Base-by-base conservation (phyloP, 1,284 basidiomycete species). In the Crepidotus sp. region DNA sequence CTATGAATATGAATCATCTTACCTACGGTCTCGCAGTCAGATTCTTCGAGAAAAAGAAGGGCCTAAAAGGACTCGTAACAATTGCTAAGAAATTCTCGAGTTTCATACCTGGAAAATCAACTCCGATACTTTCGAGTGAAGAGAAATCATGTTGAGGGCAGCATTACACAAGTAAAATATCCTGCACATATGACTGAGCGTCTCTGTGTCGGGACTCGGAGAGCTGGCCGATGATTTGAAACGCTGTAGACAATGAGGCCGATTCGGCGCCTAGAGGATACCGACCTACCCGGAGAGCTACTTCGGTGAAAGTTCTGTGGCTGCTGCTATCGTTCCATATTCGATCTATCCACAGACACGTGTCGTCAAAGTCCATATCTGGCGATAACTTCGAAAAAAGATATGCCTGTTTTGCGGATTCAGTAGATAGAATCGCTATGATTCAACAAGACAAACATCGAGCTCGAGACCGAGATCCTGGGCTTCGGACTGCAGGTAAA, bases 21-120 rank as follows among this genome's bases (percentile, higher is more conserved):
- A 82, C 84, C 85, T 35, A 88, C 79, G 15, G 76, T 79, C 56
- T 86, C 83, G 49, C 80, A 84, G 54, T 86, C 83, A 54, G 82
- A 86, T 33, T 77, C 72, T 41, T 83, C 74, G 27, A 87, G 61
- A 48, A 84, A 73, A n/a, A 65, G 65, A 33, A 86, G 59, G 0
- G 75, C 74, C 52, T 75, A 68, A 15, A 73, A 19, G 18, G 6
- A 19, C 8, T 33, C 18, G 14, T 3, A 18, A 15, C 7, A 17
- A 33, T 14, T 10, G 10, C n/a, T 14, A 14, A 3, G 4, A 4
- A 31, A 15, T n/a, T 15, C 17, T 18, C 3, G 31, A 9, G 6
- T 19, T 33, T 18, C 31, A 33, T 32, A 32, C 31, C 31, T 33
- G 31, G 17, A 33, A 33, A 33, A 33, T 33, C 31, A 89, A 58